A percentile compares a stretch with the other conserved stretches of the same genome.
phyloP scores from a whole-genome alignment of 768 basidiomycete genomes.

The Chalciporus pseudorubinellus region DNA sequence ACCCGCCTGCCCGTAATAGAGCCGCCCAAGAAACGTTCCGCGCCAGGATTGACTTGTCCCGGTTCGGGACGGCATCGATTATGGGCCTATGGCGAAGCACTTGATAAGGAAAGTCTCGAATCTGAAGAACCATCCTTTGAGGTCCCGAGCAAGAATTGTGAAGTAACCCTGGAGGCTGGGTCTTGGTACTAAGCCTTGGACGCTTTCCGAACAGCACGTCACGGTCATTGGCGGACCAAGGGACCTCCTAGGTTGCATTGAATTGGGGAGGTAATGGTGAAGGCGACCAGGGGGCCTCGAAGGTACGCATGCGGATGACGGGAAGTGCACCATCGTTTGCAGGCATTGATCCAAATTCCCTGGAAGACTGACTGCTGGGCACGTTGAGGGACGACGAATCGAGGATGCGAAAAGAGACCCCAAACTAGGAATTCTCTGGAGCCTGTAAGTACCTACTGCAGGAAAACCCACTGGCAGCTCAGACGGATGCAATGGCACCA shows the following conservation, averaged over 20 bases:
- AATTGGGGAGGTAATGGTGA: background rate
- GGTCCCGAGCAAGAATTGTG: background rate
- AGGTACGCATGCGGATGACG: constrained; percentile 9
- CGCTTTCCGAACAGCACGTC: constrained; percentile 25
- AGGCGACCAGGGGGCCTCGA: constrained; percentile 21
- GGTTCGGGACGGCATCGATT: constrained; percentile 10
- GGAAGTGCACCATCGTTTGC: constrained; percentile 6
- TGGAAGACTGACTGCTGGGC: too few relatives aligned
- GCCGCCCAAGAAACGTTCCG: constrained; percentile 19
- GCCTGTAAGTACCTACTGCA: too few relatives aligned
- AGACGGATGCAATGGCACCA: too few relatives aligned
- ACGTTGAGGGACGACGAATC: too few relatives aligned
- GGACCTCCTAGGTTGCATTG: constrained; percentile 10
- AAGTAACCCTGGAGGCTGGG: constrained; percentile 16
- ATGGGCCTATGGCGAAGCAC: constrained; percentile 33
- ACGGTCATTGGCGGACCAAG: constrained; percentile 13
- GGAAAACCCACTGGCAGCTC: too few relatives aligned
- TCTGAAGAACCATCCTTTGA: constrained; percentile 24
- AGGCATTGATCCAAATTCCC: constrained; percentile 1
- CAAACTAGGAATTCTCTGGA: too few relatives aligned
- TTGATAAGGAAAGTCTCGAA: constrained; percentile 32
- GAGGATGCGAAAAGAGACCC: too few relatives aligned
- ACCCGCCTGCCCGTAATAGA: constrained; percentile 27
- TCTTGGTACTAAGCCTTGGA: too few relatives aligned
- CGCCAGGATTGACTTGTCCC: background rate